These are phyloP conservation scores for Cornus florida DNA, from an alignment of 148 eudicot genomes.

Conservation along the genomic window DNA sequence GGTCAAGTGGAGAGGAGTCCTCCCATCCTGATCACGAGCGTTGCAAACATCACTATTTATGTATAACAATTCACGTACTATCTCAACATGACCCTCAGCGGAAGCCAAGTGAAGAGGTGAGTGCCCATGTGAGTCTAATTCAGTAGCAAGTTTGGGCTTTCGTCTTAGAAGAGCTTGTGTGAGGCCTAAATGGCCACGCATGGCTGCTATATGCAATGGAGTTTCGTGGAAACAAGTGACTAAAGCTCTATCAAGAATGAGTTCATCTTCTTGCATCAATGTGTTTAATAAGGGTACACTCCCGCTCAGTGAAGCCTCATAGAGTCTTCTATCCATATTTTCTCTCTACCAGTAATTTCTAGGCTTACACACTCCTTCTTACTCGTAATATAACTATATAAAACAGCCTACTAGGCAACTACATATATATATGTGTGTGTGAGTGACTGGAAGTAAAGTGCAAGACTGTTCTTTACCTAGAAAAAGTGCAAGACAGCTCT, in stretches of 20 bases:
- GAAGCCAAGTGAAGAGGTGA: slow-evolving; percentile 36
- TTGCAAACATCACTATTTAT: background rate
- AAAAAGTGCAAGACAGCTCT: too few relatives aligned
- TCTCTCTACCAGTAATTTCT: too few relatives aligned
- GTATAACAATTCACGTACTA: slow-evolving; percentile 20
- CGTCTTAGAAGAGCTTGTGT: slow-evolving; percentile 15
- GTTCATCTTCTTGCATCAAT: slow-evolving; percentile 29
- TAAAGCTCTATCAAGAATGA: slow-evolving; percentile 28
- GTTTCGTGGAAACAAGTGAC: slow-evolving; percentile 14
- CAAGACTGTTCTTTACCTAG: too few relatives aligned
- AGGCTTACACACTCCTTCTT: too few relatives aligned
- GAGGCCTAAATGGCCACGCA: slow-evolving; percentile 31
- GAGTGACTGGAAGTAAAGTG: too few relatives aligned
- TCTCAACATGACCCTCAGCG: slow-evolving; percentile 21
- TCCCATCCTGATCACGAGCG: slow-evolving; percentile 22
- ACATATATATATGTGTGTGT: too few relatives aligned
- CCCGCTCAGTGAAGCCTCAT: slow-evolving; percentile 35
- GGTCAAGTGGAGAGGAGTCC: slow-evolving; percentile 31
- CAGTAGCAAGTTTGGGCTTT: slow-evolving; percentile 25
- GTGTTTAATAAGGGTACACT: slow-evolving; percentile 8
- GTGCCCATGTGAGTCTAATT: slow-evolving; percentile 29
- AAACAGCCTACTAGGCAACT: too few relatives aligned
- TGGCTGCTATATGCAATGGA: slow-evolving; percentile 30
- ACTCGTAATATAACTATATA: too few relatives aligned
- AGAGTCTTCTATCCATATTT: slow-evolving; percentile 10